A percentile compares a stretch with the other conserved stretches of the same genome.
Conservation (phyloP, 345 rosid genomes). For the Populus euphratica region DNA sequence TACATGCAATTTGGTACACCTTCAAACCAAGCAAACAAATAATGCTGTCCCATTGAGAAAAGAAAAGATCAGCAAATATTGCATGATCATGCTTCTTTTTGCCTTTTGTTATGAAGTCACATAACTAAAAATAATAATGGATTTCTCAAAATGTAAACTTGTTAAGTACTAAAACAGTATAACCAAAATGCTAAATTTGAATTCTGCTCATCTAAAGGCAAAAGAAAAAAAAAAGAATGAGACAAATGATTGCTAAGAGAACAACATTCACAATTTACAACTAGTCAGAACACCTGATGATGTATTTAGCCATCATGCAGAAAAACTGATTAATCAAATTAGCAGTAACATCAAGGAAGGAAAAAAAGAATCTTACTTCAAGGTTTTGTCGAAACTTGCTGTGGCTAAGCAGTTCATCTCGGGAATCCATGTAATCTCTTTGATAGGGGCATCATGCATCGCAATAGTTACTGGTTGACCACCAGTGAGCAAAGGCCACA, state of each 20-base stretch:
- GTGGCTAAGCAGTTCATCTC: slow-evolving; percentile 81
- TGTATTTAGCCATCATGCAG: slow-evolving; percentile 1
- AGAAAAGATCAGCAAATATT: neutral
- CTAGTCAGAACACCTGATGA: neutral
- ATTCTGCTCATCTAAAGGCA: neutral
- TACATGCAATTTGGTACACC: neutral
- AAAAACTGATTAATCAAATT: neutral
- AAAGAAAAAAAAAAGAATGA: neutral
- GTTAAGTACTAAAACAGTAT: neutral
- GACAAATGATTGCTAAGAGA: neutral
- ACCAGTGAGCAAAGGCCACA: slow-evolving; percentile 90
- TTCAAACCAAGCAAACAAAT: slow-evolving; percentile 3
- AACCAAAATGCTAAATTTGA: neutral
- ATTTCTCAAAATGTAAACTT: too few relatives aligned
- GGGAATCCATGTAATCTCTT: slow-evolving; percentile 86
- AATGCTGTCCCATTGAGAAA: neutral
- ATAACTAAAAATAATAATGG: neutral
- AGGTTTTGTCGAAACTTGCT: slow-evolving; percentile 95
- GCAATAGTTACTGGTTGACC: slow-evolving; percentile 89
- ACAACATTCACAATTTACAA: neutral
- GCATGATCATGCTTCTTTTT: neutral
- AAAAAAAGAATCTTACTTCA: slow-evolving; percentile 46
- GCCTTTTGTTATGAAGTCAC: neutral
- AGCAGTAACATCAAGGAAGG: neutral
- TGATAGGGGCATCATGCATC: slow-evolving; percentile 87